Conservation (phyloP, 2,329 filamentous ascomycete genomes). For the Apiospora pterosperma region DNA sequence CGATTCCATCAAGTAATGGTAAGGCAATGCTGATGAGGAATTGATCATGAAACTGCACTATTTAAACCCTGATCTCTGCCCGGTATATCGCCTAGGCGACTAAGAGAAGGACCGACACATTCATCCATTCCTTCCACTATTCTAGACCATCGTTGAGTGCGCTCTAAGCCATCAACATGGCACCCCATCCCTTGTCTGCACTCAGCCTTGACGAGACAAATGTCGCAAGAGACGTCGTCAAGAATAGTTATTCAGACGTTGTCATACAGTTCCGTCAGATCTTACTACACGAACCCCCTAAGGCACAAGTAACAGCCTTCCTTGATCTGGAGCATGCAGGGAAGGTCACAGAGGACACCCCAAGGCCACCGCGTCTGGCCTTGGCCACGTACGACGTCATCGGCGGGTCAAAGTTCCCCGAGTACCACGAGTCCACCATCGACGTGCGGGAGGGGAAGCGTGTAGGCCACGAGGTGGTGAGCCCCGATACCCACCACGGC, state of each 20-base stretch:
- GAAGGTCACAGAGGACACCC: background rate
- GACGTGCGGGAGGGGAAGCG: background rate
- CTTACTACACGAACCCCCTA: background rate
- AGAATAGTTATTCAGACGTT: background rate
- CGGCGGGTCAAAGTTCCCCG: background rate
- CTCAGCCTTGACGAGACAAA: background rate
- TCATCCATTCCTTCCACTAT: background rate
- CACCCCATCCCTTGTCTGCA: background rate
- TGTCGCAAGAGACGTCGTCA: background rate
- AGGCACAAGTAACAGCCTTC: background rate
- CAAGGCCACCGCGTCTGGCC: background rate
- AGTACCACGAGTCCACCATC: background rate
- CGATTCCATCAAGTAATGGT: background rate
- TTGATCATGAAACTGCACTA: background rate
- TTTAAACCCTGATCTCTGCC: background rate
- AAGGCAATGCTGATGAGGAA: background rate
- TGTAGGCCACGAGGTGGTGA: background rate
- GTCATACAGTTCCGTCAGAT: background rate
- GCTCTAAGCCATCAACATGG: background rate
- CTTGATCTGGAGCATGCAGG: background rate
- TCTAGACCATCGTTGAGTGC: background rate
- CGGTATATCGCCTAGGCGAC: background rate
- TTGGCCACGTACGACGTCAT: background rate
- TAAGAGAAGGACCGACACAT: background rate
- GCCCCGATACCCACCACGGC: background rate